Percentiles rank a stretch among this genome's conserved stretches.
Evolutionary conservation across 1,284 basidiomycete species (phyloP).

Genomic region (Golubevia pallescens): DNA sequence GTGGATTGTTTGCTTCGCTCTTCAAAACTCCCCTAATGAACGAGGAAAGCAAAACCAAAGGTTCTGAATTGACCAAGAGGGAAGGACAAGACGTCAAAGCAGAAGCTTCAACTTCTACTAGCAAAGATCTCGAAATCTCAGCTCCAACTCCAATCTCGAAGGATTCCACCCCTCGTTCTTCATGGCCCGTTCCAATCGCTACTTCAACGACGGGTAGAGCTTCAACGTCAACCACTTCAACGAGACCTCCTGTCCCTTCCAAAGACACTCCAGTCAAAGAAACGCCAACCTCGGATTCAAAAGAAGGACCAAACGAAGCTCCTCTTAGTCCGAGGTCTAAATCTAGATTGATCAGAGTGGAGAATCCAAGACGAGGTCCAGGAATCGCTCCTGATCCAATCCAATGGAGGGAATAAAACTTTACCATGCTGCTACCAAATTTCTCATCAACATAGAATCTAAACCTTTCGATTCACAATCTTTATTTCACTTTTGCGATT

Average conservation of each 20-base stretch:
- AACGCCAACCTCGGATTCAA: neutral
- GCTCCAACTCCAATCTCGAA: neutral
- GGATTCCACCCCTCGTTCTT: neutral
- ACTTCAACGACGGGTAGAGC: conserved; percentile 7
- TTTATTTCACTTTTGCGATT: no score
- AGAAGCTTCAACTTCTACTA: neutral
- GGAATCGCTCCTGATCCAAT: conserved; percentile 21
- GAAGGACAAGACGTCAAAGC: neutral
- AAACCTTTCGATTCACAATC: no score
- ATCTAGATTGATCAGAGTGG: conserved; percentile 14
- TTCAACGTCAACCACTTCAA: neutral
- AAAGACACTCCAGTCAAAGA: neutral
- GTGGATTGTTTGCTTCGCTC: no score
- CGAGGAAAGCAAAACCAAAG: conserved; percentile 10
- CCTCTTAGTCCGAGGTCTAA: conserved; percentile 13
- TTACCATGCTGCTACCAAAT: no score
- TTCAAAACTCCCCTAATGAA: neutral
- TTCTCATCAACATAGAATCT: no score
- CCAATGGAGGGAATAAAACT: no score
- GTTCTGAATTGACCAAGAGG: neutral
- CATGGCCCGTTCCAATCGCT: neutral
- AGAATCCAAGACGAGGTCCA: conserved; percentile 25
- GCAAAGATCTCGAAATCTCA: neutral
- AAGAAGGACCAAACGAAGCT: conserved; percentile 3
- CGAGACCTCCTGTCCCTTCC: neutral